Percentiles rank a stretch among this genome's conserved stretches.
These are phyloP conservation scores for Entrophospora sp. DNA, from an alignment of 192 early-diverging fungal genomes.

Conservation along the genomic window DNA sequence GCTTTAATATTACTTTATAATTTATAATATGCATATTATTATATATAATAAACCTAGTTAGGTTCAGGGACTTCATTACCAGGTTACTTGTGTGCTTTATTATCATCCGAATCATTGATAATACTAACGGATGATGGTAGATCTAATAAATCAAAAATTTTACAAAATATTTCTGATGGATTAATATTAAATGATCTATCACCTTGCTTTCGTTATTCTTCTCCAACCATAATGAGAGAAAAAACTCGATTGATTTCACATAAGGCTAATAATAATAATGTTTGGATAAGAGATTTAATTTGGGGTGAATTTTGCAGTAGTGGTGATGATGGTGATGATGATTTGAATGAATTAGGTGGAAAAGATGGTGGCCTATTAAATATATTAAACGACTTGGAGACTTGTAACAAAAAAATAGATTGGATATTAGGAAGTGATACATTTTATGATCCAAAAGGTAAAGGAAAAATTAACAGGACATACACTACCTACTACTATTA, in stretches of 20 bases:
- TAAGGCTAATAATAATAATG: too few relatives aligned
- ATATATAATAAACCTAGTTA: too few relatives aligned
- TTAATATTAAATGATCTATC: constrained; percentile 27
- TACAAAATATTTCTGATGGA: constrained; percentile 30
- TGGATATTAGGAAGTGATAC: constrained; percentile 48
- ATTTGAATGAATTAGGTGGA: too few relatives aligned
- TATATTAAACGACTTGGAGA: constrained; percentile 25
- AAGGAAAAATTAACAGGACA: background rate
- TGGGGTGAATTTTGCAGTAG: constrained; percentile 37
- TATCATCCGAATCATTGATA: constrained; percentile 3
- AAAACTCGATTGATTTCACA: too few relatives aligned
- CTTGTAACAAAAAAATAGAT: constrained; percentile 26
- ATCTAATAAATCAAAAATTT: constrained; percentile 29
- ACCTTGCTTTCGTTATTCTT: too few relatives aligned
- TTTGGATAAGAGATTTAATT: constrained; percentile 34
- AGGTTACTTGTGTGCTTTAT: constrained; percentile 40
- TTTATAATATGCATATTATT: constrained; percentile 16
- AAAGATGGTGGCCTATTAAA: constrained; percentile 29
- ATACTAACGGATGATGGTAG: constrained; percentile 38
- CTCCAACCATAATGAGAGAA: too few relatives aligned
- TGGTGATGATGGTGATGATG: background rate
- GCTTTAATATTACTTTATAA: background rate
- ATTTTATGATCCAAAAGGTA: constrained; percentile 49
- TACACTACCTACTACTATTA: background rate
- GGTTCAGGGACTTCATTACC: constrained; percentile 62